A percentile compares a stretch with the other conserved stretches of the same genome.
These are phyloP conservation scores for Solioccasus polychromus DNA, from an alignment of 768 basidiomycete genomes.

Conservation along the genomic window DNA sequence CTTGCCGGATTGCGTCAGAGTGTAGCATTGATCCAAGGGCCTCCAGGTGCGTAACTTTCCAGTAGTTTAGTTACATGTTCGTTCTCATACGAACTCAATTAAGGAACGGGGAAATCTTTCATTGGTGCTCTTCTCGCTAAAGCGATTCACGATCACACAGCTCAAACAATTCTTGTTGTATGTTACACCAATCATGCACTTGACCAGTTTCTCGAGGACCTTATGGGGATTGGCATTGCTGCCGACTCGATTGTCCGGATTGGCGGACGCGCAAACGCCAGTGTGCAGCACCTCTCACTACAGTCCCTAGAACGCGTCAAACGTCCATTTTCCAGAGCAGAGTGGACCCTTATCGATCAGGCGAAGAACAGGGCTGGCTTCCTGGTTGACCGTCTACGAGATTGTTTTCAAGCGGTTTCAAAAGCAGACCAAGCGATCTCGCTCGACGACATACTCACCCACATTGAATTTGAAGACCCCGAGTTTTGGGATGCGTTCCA, in stretches of 20 bases:
- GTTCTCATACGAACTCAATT: not conserved
- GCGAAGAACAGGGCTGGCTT: constrained; percentile 27
- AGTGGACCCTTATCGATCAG: constrained; percentile 42
- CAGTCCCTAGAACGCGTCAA: constrained; percentile 35
- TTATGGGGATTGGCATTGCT: constrained; percentile 59
- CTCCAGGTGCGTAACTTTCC: constrained; percentile 49
- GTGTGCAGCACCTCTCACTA: constrained; percentile 47
- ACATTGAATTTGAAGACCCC: constrained; percentile 52
- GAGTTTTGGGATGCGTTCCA: constrained; percentile 45
- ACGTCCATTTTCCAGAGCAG: constrained; percentile 26
- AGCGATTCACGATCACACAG: constrained; percentile 47
- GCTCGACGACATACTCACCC: constrained; percentile 36
- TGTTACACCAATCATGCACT: constrained; percentile 77
- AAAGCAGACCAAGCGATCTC: constrained; percentile 11
- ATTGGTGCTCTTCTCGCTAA: constrained; percentile 68
- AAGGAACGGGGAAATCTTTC: constrained; percentile 75
- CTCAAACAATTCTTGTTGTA: constrained; percentile 57
- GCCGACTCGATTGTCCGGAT: constrained; percentile 49
- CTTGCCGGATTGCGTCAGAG: constrained; percentile 52
- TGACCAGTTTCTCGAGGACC: constrained; percentile 64
- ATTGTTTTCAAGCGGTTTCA: constrained; percentile 30
- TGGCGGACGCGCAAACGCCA: constrained; percentile 50
- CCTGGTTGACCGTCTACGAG: constrained; percentile 24
- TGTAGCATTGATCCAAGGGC: constrained; percentile 67
- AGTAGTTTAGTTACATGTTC: not conserved